Conservation (phyloP, 2,329 filamentous ascomycete species). For the Fusarium xyrophilum region DNA sequence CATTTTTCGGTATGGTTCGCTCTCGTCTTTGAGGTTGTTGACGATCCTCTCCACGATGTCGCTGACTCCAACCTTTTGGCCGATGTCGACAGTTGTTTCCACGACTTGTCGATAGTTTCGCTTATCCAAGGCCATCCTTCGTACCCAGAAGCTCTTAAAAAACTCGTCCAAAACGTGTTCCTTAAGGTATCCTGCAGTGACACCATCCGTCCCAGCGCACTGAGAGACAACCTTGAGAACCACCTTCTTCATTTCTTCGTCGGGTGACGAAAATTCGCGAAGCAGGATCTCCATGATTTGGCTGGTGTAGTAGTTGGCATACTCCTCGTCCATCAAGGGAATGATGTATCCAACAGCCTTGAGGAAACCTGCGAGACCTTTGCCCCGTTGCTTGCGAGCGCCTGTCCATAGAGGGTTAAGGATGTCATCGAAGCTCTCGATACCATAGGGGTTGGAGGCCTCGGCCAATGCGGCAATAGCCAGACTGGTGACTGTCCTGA, state of each 20-base stretch:
- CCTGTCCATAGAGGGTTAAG: slow-evolving; percentile 97
- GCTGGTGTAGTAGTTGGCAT: slow-evolving; percentile 97
- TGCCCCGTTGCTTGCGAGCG: slow-evolving; percentile 93
- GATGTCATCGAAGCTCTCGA: slow-evolving; percentile 98
- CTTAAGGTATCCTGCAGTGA: slow-evolving; percentile 93
- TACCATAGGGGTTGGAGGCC: slow-evolving; percentile 97
- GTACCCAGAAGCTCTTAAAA: slow-evolving; percentile 98
- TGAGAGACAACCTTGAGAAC: slow-evolving; percentile 97
- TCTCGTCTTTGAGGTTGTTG: slow-evolving; percentile 96
- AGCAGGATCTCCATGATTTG: slow-evolving; percentile 99
- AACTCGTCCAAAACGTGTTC: slow-evolving; percentile 95
- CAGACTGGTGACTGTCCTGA: slow-evolving; percentile 92
- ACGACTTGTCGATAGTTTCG: slow-evolving; percentile 98
- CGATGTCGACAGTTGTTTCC: slow-evolving; percentile 95
- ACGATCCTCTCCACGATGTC: slow-evolving; percentile 95
- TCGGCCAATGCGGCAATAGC: slow-evolving; percentile 95
- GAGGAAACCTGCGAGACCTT: slow-evolving; percentile 92
- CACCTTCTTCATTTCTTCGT: slow-evolving; percentile 99
- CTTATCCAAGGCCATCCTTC: slow-evolving; percentile 95
- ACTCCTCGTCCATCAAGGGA: slow-evolving; percentile 98
- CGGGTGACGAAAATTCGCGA: slow-evolving; percentile 93
- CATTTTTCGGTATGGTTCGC: slow-evolving; percentile 98
- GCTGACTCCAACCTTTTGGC: slow-evolving; percentile 95
- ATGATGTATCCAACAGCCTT: slow-evolving; percentile 99
- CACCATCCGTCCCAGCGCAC: slow-evolving; percentile 91